Conservation (phyloP, 2,329 filamentous ascomycete species). For the Septoria petroselini region DNA sequence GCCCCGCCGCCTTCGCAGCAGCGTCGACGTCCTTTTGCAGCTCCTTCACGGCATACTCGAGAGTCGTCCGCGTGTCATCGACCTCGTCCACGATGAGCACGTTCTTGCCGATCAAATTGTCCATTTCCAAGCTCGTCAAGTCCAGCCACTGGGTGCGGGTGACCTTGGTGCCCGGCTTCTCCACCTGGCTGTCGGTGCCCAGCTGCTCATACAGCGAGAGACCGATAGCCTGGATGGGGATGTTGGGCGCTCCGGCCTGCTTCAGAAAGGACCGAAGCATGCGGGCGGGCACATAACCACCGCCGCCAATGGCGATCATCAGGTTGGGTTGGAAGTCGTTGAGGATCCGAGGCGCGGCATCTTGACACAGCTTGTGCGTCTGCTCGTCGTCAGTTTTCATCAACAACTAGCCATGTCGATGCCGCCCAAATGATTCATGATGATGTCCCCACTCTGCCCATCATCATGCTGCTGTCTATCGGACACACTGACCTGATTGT, state of each 20-base stretch:
- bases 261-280: slow-evolving; percentile 98
- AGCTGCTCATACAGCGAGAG: slow-evolving; percentile 94
- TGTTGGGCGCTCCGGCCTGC: slow-evolving; percentile 80
- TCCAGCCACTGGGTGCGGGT: slow-evolving; percentile 98
- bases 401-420: no score
- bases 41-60: slow-evolving; percentile 91
- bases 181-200: slow-evolving; percentile 54
- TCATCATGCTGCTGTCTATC: background rate
- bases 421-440: background rate
- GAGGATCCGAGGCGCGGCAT: slow-evolving; percentile 76
- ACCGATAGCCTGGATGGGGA: slow-evolving; percentile 98
- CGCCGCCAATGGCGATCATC: slow-evolving; percentile 97
- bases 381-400: background rate
- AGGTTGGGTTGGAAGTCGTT: slow-evolving; percentile 85
- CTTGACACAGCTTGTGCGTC: slow-evolving; percentile 97
- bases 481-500: slow-evolving; percentile 29
- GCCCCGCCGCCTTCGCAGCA: slow-evolving; percentile 70
- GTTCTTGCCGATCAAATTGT: slow-evolving; percentile 84
- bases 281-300: slow-evolving; percentile 93
- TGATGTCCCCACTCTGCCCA: background rate
- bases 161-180: slow-evolving; percentile 85
- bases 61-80: slow-evolving; percentile 88
- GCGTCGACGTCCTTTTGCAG: slow-evolving; percentile 89
- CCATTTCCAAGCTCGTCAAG: slow-evolving; percentile 78
- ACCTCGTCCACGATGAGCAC: slow-evolving; percentile 94